Evolutionary conservation across 345 rosid species (phyloP), one percentile per base, ranked within the genome.

Genomic region (Erysimum cheiranthoides): DNA sequence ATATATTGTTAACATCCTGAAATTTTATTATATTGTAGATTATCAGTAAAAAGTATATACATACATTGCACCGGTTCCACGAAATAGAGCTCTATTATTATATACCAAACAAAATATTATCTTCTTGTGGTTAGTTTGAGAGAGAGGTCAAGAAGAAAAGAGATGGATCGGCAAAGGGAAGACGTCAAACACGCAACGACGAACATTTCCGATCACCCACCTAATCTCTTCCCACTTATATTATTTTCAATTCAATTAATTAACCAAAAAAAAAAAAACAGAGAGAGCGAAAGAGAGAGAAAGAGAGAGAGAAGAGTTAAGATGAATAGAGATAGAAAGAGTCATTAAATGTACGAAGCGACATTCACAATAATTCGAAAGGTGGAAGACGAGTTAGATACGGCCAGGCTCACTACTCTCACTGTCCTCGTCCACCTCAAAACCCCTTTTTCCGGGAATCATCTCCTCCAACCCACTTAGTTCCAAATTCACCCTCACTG

Each of bases 161-260:
- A 79, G 80, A 31, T 81, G 81, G 86, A 53, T 67, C 43, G 18
- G 74, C 21, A 65, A 28, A 27, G n/a, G 50, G 79, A 85, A 88
- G 70, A 85, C 39, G 97, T 87, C 86, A 92, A 90, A 88, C 87
- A 84, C 57, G 75, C 89, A 66, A 79, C 89, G 93, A 88, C 93
- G 89, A 86, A 79, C 70, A 28, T 49, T 78, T 70, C 79, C 85
- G 73, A 63, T 77, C 80, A 32, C 66, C 39, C 81, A 61, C 74
- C 54, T 73, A 66, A 73, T 70, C 73, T 77, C 76, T 77, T 77
- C 76, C 53, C 59, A 51, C 62, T 69, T 68, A 8, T 47, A 74
- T 49, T 50, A 50, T 31, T 32, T 61, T 53, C 25, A 52, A 21
- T 11, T 54, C 47, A 40, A 68, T 61, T 17, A 17, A 70, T 31